Evolutionary conservation across 2,329 filamentous ascomycete genomes (phyloP).

Genomic region (Leptographium radiaticola): DNA sequence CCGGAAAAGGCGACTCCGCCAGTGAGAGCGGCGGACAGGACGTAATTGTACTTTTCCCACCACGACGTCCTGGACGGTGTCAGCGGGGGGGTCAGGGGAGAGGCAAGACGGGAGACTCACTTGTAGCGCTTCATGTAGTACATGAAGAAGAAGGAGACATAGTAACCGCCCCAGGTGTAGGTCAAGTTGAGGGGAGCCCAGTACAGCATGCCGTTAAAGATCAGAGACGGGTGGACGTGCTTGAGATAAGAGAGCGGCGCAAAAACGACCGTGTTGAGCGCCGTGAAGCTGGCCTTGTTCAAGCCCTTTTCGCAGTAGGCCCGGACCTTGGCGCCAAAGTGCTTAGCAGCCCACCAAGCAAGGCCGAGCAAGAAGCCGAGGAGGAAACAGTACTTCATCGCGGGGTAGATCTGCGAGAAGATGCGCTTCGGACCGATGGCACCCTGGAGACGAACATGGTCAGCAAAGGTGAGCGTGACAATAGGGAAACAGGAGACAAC

Average conservation of each 20-base stretch:
- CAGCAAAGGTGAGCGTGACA: background rate
- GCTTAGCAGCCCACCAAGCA: constrained; percentile 3
- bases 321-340: background rate
- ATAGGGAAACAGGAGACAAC: background rate
- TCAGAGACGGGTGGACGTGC: constrained; percentile 7
- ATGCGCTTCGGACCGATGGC: constrained; percentile 7
- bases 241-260: constrained; percentile 1
- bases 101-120: background rate
- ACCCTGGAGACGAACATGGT: background rate
- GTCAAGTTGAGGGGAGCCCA: constrained; percentile 11
- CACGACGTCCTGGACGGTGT: constrained; percentile 5
- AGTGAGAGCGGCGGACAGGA: constrained; percentile 18
- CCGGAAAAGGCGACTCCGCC: constrained; percentile 19
- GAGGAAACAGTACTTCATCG: constrained; percentile 7
- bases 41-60: constrained; percentile 21
- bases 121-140: constrained; percentile 14
- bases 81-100: no score
- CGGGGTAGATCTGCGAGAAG: constrained; percentile 5
- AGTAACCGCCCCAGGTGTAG: constrained; percentile 11
- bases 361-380: constrained; percentile 7
- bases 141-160: constrained; percentile 13
- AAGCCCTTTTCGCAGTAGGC: background rate
- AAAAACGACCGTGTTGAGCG: background rate
- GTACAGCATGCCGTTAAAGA: constrained; percentile 5
- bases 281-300: background rate